A percentile compares a stretch with the other conserved stretches of the same genome.
Conservation (phyloP, 2,329 filamentous ascomycete genomes). For the Chrysoporthe deuterocubensis region DNA sequence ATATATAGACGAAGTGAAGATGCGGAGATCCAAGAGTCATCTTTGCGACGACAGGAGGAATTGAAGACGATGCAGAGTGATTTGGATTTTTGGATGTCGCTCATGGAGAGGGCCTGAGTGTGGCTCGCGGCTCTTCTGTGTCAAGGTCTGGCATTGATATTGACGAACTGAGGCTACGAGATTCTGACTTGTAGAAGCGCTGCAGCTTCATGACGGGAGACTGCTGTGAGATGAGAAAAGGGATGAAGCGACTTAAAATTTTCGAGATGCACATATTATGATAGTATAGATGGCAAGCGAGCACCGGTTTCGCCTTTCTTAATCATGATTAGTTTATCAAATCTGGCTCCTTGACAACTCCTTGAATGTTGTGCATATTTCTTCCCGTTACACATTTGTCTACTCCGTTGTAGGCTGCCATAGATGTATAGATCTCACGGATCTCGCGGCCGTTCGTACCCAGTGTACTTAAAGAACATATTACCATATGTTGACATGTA, state of each 20-base stretch:
- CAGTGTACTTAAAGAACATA: too few species aligned
- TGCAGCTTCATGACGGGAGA: too few species aligned
- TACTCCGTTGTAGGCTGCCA: too few species aligned
- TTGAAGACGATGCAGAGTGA: slow-evolving; percentile 32
- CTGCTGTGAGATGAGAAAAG: neutral
- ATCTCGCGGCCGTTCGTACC: too few species aligned
- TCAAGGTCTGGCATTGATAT: too few species aligned
- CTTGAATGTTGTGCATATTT: too few species aligned
- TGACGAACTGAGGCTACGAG: too few species aligned
- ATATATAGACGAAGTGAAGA: neutral
- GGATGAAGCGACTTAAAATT: neutral
- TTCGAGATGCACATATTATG: neutral
- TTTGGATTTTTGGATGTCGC: slow-evolving; percentile 18
- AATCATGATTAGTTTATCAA: neutral
- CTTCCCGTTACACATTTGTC: too few species aligned
- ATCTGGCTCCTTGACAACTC: neutral
- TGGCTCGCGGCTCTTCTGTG: neutral
- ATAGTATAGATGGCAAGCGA: neutral
- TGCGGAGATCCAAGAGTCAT: neutral
- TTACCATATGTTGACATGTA: too few species aligned
- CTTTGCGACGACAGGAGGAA: slow-evolving; percentile 21
- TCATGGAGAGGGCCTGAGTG: slow-evolving; percentile 12
- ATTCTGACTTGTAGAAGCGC: too few species aligned
- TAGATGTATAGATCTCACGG: too few species aligned
- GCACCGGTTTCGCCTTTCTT: neutral